Evolutionary conservation across 78 protist species (phyloP).

Genomic region (Dictyostelium brefeldianum): DNA sequence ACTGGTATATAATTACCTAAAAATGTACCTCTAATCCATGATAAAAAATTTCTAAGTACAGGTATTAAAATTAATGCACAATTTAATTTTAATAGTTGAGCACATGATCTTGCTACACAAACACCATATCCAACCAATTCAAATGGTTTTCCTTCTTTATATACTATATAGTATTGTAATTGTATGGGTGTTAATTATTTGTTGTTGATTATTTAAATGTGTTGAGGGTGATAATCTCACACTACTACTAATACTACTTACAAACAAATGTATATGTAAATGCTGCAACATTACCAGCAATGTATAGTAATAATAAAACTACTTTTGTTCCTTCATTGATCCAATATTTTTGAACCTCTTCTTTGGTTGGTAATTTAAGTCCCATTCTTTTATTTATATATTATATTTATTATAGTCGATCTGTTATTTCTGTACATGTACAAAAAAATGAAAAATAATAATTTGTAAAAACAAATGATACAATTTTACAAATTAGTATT

Average conservation of each 20-base stretch:
- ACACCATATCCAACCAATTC: constrained; percentile 31
- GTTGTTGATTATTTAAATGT: too few species aligned
- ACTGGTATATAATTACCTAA: constrained; percentile 82
- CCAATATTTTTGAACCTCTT: constrained; percentile 59
- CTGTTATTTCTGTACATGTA: background rate
- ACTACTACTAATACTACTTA: too few species aligned
- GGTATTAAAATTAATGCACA: constrained; percentile 88
- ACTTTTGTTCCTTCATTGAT: constrained; percentile 82
- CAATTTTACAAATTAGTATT: background rate
- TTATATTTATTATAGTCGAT: too few species aligned
- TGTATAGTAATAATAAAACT: constrained; percentile 46
- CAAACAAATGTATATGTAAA: constrained; percentile 17
- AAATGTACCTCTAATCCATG: constrained; percentile 60
- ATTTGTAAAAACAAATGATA: too few species aligned
- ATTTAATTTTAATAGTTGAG: constrained; percentile 81
- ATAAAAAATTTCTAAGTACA: constrained; percentile 86
- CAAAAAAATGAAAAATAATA: too few species aligned
- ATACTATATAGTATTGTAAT: too few species aligned
- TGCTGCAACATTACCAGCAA: constrained; percentile 42
- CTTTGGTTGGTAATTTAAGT: constrained; percentile 42
- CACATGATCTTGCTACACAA: constrained; percentile 81
- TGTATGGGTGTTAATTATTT: too few species aligned
- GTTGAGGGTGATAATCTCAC: too few species aligned
- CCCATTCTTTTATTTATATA: background rate
- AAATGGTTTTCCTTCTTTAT: background rate